Evolutionary conservation across 345 rosid species (phyloP).

Genomic region (Luvunga scandens): DNA sequence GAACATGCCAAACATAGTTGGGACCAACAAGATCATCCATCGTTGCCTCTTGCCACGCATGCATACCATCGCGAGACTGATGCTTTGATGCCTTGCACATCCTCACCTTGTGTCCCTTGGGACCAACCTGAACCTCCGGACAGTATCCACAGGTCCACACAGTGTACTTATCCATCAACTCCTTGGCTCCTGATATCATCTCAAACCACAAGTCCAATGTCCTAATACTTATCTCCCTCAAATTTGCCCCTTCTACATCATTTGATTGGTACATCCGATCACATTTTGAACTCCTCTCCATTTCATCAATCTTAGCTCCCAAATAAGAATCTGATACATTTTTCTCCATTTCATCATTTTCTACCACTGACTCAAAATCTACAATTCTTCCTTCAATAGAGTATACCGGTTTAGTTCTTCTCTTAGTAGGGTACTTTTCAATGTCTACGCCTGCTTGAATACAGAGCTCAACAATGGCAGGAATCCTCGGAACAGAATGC

Average conservation of each 20-base stretch:
- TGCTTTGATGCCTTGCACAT: slow-evolving; percentile 84
- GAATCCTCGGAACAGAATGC: slow-evolving; percentile 43
- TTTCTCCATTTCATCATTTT: slow-evolving; percentile 13
- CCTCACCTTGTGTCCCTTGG: slow-evolving; percentile 85
- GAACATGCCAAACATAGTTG: slow-evolving; percentile 85
- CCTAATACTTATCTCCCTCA: slow-evolving; percentile 44
- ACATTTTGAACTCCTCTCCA: slow-evolving; percentile 2
- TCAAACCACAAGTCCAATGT: slow-evolving; percentile 66
- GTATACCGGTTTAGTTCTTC: slow-evolving; percentile 80
- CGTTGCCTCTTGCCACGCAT: slow-evolving; percentile 90
- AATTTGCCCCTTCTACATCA: slow-evolving; percentile 20
- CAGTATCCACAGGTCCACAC: slow-evolving; percentile 85
- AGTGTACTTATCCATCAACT: slow-evolving; percentile 58
- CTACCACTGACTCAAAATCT: slow-evolving; percentile 56
- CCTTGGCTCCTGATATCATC: slow-evolving; percentile 61
- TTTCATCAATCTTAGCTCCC: slow-evolving; percentile 12
- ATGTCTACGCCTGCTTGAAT: slow-evolving; percentile 79
- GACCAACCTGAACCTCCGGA: slow-evolving; percentile 90
- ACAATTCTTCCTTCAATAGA: slow-evolving; percentile 84
- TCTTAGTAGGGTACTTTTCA: slow-evolving; percentile 57
- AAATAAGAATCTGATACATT: slow-evolving; percentile 6
- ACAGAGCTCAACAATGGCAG: slow-evolving; percentile 82
- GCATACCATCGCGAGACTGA: slow-evolving; percentile 76
- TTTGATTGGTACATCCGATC: slow-evolving; percentile 5
- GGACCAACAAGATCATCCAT: slow-evolving; percentile 70